phyloP scores from a whole-genome alignment of 371 early-diverging fungal species.

The Parasitella parasitica region DNA sequence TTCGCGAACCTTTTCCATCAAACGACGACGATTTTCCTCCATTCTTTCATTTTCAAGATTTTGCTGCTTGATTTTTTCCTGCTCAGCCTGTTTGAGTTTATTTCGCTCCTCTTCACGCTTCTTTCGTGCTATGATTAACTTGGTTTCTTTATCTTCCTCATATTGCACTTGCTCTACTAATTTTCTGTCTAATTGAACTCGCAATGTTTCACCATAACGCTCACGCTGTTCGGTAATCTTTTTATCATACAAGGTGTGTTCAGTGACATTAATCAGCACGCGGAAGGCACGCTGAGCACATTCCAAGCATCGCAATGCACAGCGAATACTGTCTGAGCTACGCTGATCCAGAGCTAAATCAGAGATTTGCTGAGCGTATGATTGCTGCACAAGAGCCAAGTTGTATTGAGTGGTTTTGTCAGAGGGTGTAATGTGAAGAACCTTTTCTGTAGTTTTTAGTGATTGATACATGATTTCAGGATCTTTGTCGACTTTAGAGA shows the following conservation, averaged over 20 bases:
- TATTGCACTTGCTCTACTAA: slow-evolving; percentile 60
- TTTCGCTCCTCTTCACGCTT: slow-evolving; percentile 41
- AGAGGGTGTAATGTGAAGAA: slow-evolving; percentile 52
- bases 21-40: slow-evolving; percentile 29
- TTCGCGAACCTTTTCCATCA: slow-evolving; percentile 31
- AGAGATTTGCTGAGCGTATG: slow-evolving; percentile 76
- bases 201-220: slow-evolving; percentile 64
- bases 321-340: slow-evolving; percentile 51
- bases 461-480: slow-evolving; percentile 67
- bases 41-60: slow-evolving; percentile 15
- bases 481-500: slow-evolving; percentile 74
- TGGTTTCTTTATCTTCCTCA: slow-evolving; percentile 50
- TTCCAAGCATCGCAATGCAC: slow-evolving; percentile 60
- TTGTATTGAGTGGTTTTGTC: slow-evolving; percentile 73
- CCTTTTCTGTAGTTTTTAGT: slow-evolving; percentile 59
- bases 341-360: slow-evolving; percentile 68
- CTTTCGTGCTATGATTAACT: slow-evolving; percentile 47
- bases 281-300: slow-evolving; percentile 57
- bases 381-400: slow-evolving; percentile 83
- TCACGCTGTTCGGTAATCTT: slow-evolving; percentile 67
- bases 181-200: slow-evolving; percentile 55
- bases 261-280: slow-evolving; percentile 52
- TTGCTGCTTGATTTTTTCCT: slow-evolving; percentile 26
- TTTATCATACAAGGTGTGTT: slow-evolving; percentile 60
- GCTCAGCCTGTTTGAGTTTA: slow-evolving; percentile 23